Evolutionary conservation across 352 stramenopile genomes (phyloP).

Genomic region (Detonula confervacea): DNA sequence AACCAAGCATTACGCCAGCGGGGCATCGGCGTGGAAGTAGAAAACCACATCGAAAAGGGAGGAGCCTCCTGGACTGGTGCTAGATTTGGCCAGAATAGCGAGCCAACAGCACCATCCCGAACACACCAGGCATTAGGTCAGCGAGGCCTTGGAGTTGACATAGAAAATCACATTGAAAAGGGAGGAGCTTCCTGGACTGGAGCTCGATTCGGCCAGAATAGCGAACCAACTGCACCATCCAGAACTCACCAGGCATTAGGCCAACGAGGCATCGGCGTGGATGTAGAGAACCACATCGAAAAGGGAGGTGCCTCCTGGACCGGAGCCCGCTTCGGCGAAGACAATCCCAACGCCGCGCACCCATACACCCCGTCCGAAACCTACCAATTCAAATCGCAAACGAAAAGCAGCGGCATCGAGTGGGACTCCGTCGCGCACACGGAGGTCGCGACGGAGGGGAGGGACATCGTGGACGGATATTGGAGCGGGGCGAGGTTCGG

Average conservation of each 20-base stretch:
- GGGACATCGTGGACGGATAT: conserved; percentile 1
- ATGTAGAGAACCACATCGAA: conserved; percentile 29
- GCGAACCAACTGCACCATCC: too few species aligned
- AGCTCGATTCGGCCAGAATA: conserved; percentile 11
- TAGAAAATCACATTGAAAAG: conserved; percentile 26
- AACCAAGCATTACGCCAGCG: too few species aligned
- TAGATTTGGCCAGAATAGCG: too few species aligned
- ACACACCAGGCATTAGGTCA: too few species aligned
- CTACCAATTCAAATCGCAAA: conserved; percentile 16
- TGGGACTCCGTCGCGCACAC: conserved; percentile 28
- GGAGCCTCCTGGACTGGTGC: too few species aligned
- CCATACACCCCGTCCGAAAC: conserved; percentile 33
- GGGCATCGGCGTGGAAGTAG: too few species aligned
- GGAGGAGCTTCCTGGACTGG: conserved; percentile 35
- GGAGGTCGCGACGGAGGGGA: conserved; percentile 4
- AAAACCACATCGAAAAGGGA: too few species aligned
- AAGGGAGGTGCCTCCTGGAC: too few species aligned
- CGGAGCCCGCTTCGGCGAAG: conserved; percentile 19
- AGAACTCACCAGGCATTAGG: conserved; percentile 13
- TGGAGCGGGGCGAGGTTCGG: conserved; percentile 31
- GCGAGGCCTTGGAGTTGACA: conserved; percentile 25
- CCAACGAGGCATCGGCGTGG: conserved; percentile 15
- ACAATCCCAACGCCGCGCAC: not conserved
- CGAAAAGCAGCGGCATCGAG: conserved; percentile 2
- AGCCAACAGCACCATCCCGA: too few species aligned